Conservation (phyloP, 306 rosid genomes). For the Dicorynia guianensis region DNA sequence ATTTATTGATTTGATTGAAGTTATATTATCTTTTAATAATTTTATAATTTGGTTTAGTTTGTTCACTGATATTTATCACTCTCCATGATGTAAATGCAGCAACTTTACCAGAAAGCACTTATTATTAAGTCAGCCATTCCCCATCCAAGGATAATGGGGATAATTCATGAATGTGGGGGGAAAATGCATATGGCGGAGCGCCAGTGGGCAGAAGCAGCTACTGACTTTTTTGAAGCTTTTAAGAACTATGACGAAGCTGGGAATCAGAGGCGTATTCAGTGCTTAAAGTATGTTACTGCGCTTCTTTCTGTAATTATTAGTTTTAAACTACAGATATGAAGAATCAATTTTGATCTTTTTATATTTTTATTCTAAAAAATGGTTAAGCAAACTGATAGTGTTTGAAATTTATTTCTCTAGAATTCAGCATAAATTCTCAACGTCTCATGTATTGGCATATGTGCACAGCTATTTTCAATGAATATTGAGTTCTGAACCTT, state of each 20-base stretch:
- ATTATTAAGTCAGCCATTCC: constrained; percentile 98
- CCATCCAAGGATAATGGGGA: constrained; percentile 99
- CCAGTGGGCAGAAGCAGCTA: constrained; percentile 98
- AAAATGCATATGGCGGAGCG: constrained; percentile 99
- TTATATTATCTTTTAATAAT: constrained; percentile 23
- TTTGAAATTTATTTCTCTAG: constrained; percentile 30
- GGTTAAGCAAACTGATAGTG: constrained; percentile 8
- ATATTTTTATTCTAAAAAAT: background rate
- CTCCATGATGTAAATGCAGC: constrained; percentile 66
- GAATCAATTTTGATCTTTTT: constrained; percentile 19
- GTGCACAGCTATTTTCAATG: background rate
- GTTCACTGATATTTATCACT: constrained; percentile 35
- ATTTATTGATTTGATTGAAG: background rate
- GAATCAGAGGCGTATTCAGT: constrained; percentile 96
- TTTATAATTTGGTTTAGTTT: background rate
- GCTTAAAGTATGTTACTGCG: constrained; percentile 73
- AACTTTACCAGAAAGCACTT: constrained; percentile 97
- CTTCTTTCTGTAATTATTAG: constrained; percentile 30
- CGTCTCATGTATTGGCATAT: constrained; percentile 6
- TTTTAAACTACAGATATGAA: constrained; percentile 28
- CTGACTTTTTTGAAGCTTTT: constrained; percentile 97
- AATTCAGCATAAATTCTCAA: constrained; percentile 16
- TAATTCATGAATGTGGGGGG: constrained; percentile 98
- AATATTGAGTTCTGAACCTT: background rate
- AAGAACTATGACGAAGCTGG: constrained; percentile 98